Base-by-base conservation (phyloP, 176 grass and related monocot species). In the Areca catechu region DNA sequence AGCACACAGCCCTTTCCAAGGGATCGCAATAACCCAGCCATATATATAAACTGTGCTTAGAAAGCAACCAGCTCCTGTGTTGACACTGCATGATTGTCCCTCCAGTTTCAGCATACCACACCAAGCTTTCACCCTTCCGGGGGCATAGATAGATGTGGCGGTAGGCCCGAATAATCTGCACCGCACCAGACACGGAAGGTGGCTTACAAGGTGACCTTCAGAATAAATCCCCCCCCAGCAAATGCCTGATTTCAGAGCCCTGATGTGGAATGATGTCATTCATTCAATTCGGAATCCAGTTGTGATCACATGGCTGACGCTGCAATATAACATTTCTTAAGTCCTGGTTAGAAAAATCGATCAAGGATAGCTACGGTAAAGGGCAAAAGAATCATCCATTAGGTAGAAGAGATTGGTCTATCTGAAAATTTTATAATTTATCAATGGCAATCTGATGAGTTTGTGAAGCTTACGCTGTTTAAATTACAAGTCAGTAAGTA, bases 1-100 rank as follows among this genome's bases (percentile, higher is more conserved):
- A 76, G 59, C 80, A 85, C 20, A 56, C 76, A 89, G 53, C 68
- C 54, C 18, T 85, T 84, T 18, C 61, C 93, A 15, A 70, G 84
- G 6, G 84, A 98, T 63, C 71, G 92, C 10, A 98, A 98, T 27
- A 89, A 98, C 58, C 93, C 93, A 28, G 80, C 93, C 10, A 98
- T 92, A 57, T 92, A 98, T 92, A 57, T 92, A 84, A n/a, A 76
- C 73, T 12, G 75, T 85, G 57, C 92, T 88, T 63, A 4, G 63
- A 7, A 69, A 74, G 29, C 72, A 72, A 61, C 76, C 81, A 3
- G 37, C 72, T 4, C 56, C 72, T 1, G 51, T 77, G 19, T 58
- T 85, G 74, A 80, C 73, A 24, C 62, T 92, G 61, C 88, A 70
- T 22, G 78, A 78, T 70, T 2, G 88, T 93, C 1, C 75, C 81